Conservation (phyloP, 225 moss, liverwort and hornwort genomes). For the Takakia lepidozioides region DNA sequence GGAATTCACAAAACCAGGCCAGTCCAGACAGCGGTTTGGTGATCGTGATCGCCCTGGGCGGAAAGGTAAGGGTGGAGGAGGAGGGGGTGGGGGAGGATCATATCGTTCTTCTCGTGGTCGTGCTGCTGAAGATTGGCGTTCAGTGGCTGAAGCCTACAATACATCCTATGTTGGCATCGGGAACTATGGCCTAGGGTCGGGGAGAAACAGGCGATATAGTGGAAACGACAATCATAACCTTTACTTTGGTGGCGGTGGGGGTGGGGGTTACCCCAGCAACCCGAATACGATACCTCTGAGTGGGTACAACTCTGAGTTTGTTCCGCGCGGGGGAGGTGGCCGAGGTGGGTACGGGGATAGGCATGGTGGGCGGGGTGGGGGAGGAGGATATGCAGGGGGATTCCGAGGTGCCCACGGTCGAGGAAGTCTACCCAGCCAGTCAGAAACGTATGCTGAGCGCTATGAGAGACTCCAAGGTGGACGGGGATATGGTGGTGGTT, state of each 20-base stretch:
- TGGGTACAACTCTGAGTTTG: conserved; percentile 40
- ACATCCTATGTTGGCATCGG: conserved; percentile 20
- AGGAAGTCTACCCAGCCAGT: conserved; percentile 28
- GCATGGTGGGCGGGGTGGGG: conserved; percentile 35
- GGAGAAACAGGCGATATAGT: conserved; percentile 32
- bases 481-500: conserved; percentile 49
- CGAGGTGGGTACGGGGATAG: conserved; percentile 30
- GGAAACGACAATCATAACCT: conserved; percentile 15
- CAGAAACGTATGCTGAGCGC: conserved; percentile 55
- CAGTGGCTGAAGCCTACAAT: conserved; percentile 11
- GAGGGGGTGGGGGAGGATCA: conserved; percentile 21
- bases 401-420: conserved; percentile 29
- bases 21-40: conserved; percentile 58
- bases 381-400: conserved; percentile 16
- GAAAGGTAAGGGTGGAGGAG: conserved; percentile 36
- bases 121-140: conserved; percentile 34
- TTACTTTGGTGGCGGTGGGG: conserved; percentile 28
- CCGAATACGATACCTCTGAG: conserved; percentile 42
- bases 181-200: conserved; percentile 25
- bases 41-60: conserved; percentile 55
- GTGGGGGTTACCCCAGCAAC: conserved; percentile 30
- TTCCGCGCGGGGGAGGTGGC: conserved; percentile 16
- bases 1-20: conserved; percentile 63
- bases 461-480: conserved; percentile 50
- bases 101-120: conserved; percentile 39